Conservation (phyloP, 225 moss, liverwort and hornwort genomes). For the Thuidium tamariscinum region DNA sequence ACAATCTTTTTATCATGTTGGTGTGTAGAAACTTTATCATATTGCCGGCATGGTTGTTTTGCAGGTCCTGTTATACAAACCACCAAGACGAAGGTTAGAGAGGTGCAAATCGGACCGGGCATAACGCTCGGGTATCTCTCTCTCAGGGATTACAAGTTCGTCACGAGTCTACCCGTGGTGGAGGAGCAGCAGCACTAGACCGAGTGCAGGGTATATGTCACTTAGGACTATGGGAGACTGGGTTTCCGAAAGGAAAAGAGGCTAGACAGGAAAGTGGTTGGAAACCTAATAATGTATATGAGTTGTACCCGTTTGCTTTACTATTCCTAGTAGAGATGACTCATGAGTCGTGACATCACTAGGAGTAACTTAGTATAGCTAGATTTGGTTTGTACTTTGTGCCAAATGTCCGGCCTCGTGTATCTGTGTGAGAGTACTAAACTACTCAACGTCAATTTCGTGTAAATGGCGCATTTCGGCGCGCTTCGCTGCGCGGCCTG, state of each 20-base stretch:
- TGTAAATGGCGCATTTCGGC: neutral
- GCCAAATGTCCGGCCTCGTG: neutral
- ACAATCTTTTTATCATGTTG: neutral
- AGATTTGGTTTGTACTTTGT: neutral
- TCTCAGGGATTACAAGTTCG: neutral
- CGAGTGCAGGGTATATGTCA: neutral
- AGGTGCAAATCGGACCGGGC: neutral
- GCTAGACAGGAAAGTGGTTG: neutral
- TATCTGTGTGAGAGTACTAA: neutral
- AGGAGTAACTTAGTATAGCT: neutral
- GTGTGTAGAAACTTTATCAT: neutral
- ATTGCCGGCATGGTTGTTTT: neutral
- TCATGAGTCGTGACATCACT: neutral
- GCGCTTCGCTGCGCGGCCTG: too few species aligned
- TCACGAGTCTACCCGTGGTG: neutral
- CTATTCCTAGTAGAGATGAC: neutral
- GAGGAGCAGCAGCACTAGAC: neutral
- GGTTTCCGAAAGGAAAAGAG: too few species aligned
- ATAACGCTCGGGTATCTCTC: neutral
- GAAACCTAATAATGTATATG: neutral
- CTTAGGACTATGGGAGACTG: neutral
- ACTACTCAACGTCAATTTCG: neutral
- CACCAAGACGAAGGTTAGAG: neutral
- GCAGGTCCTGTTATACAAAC: neutral
- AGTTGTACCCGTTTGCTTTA: neutral